Percentiles rank a stretch among this genome's conserved stretches.
These are phyloP conservation scores for Camellia lanceoleosa DNA, from an alignment of 148 eudicot genomes.

Conservation along the genomic window DNA sequence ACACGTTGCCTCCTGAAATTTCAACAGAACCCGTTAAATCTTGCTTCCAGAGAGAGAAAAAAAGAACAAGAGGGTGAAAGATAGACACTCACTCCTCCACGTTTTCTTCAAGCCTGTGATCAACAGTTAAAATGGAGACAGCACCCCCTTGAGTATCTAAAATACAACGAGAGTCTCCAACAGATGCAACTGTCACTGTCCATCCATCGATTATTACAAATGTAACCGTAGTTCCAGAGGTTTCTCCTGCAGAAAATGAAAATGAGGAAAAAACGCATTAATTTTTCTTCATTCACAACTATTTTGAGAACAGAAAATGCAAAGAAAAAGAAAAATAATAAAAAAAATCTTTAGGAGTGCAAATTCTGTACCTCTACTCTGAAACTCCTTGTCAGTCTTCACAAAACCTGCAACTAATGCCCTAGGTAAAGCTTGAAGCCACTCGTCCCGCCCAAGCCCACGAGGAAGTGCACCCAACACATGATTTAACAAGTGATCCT, in stretches of 20 bases:
- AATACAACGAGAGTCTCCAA: constrained; percentile 88
- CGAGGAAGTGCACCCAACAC: constrained; percentile 70
- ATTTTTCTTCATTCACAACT: neutral
- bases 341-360: neutral
- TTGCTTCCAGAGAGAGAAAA: neutral
- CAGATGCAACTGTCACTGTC: constrained; percentile 90
- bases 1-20: constrained; percentile 74
- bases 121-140: constrained; percentile 69
- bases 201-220: constrained; percentile 84
- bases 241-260: constrained; percentile 48
- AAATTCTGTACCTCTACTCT: constrained; percentile 46
- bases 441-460: constrained; percentile 75
- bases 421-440: constrained; percentile 81
- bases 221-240: constrained; percentile 90
- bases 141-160: constrained; percentile 72
- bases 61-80: neutral
- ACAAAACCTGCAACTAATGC: constrained; percentile 90
- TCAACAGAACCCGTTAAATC: neutral
- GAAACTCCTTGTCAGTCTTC: constrained; percentile 83
- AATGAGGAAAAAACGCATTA: neutral
- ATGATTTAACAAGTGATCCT: constrained; percentile 62
- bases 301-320: neutral
- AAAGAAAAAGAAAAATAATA: neutral
- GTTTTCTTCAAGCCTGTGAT: constrained; percentile 88
- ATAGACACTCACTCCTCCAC: constrained; percentile 58